phyloP scores from a whole-genome alignment of 2,329 filamentous ascomycete genomes.

The Rachicladosporium sp. region DNA sequence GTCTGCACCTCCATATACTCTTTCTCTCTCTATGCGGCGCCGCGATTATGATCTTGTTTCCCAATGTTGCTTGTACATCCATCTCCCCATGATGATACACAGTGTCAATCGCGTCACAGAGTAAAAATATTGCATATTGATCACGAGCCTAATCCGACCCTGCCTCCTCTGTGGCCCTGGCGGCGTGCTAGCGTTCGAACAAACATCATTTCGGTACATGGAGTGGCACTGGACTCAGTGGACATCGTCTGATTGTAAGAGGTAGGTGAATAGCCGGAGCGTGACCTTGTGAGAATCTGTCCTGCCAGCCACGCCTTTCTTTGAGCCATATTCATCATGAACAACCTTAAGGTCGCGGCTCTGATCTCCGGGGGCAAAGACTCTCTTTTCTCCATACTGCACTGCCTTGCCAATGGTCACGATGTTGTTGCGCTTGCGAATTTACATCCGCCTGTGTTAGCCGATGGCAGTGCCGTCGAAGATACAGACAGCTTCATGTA shows the following conservation, averaged over 20 bases:
- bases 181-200: conserved; percentile 15
- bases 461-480: conserved; percentile 23
- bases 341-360: conserved; percentile 61
- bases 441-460: conserved; percentile 48
- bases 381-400: conserved; percentile 84
- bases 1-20: conserved; percentile 3
- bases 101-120: conserved; percentile 23
- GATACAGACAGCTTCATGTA: conserved; percentile 99
- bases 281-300: no score
- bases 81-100: conserved; percentile 14
- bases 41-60: conserved; percentile 21
- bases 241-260: no score
- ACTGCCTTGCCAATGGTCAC: conserved; percentile 80
- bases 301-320: no score
- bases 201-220: not conserved
- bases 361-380: conserved; percentile 95
- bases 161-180: conserved; percentile 10
- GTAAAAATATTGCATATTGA: conserved; percentile 16
- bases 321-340: conserved; percentile 11
- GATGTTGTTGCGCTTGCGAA: conserved; percentile 80
- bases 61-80: conserved; percentile 22
- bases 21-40: conserved; percentile 24
- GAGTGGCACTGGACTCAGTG: no score
- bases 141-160: conserved; percentile 13
- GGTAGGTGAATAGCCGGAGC: no score